phyloP scores from a whole-genome alignment of 169 alveolate species.

The Plasmodium gaboni region DNA sequence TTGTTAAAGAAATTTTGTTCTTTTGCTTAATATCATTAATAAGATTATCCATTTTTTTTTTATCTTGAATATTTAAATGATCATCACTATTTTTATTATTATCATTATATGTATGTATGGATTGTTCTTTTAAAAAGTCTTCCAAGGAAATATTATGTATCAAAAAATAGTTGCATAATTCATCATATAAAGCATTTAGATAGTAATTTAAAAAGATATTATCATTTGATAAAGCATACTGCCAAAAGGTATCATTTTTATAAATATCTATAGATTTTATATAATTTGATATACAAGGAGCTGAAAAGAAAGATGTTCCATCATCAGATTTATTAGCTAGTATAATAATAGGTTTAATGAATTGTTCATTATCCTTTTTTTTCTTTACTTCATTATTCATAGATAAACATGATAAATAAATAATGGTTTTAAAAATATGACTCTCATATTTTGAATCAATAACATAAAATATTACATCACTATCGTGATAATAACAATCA shows the following conservation, averaged over 20 bases:
- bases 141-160: not conserved
- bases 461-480: constrained; percentile 67
- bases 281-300: constrained; percentile 72
- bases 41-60: constrained; percentile 6
- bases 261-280: constrained; percentile 44
- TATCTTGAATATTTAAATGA: not conserved
- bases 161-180: not conserved
- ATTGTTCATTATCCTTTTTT: constrained; percentile 2
- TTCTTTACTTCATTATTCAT: not conserved
- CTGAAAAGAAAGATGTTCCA: constrained; percentile 47
- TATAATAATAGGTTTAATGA: constrained; percentile 63
- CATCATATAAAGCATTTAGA: constrained; percentile 15
- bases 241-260: constrained; percentile 54
- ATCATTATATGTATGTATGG: not conserved
- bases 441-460: constrained; percentile 64
- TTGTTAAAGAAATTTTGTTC: constrained; percentile 17
- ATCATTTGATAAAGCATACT: constrained; percentile 44
- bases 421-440: constrained; percentile 54
- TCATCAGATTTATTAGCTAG: constrained; percentile 64
- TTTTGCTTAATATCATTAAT: constrained; percentile 29
- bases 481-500: constrained; percentile 73
- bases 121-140: constrained; percentile 15
- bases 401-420: constrained; percentile 44
- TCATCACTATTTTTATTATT: not conserved
- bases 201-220: constrained; percentile 30